Base-by-base conservation (phyloP, 176 grass and related monocot species). In the Elaeis guineensis region DNA sequence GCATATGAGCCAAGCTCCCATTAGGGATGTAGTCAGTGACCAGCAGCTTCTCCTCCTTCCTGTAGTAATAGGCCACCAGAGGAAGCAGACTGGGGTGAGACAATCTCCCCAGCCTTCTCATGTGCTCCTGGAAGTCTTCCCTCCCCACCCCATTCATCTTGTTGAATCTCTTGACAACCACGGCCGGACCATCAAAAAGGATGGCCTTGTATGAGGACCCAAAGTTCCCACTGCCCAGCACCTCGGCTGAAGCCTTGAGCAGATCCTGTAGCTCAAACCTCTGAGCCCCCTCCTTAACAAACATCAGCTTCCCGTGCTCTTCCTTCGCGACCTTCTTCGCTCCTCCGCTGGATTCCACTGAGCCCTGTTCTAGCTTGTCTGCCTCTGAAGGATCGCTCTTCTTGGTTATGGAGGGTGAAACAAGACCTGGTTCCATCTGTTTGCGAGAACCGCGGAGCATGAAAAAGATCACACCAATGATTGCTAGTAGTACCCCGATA, bases 131-230 rank as follows among this genome's bases (percentile, higher is more conserved):
- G 77, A 98, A 98, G 58, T 86, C 82, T 44, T 72, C 67, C 24
- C 74, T 69, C 9, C 76, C 77, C 24, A 81, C 81, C 17, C 81
- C 79, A 49, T 86, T 87, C 81, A 89, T 98, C 51, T 83, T 71
- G 70, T 70, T 92, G 61, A 89, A 90, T 56, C 84, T 80, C 88
- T 98, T 98, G 76, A 92, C 93, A 59, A 98, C 88, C 58, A 92
- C 69, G 54, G 71, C 50, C 2, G 61, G 77, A 0, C 84, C 93
- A 6, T 78, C 71, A 1, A 83, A 8, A 20, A 83, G 67, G 1
- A 61, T 72, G 6, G 88, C 88, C 82, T 92, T 98, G 79, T 98
- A 98, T 5, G 93, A 92, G 16, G 87, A 79, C 21, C 93, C 87
- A 35, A 98, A 85, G 72, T 79, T 90, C 48, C 84, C 88, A 72